Base-by-base conservation (phyloP, 1,139 yeast species). In the Saccharomyces pastorianus region DNA sequence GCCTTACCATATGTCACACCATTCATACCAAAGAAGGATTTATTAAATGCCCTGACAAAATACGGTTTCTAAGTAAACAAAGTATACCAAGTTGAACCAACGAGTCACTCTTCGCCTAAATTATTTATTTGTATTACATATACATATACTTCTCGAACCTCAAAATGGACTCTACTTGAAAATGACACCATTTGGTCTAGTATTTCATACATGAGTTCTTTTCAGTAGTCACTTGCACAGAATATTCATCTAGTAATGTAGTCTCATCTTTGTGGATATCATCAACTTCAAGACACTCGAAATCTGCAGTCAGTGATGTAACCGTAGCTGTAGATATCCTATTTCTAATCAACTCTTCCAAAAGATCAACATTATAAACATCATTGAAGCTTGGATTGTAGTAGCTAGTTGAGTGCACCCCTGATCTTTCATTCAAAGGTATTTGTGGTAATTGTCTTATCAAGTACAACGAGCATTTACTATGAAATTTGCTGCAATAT, bases 271-370 rank as follows among this genome's bases (percentile, higher is more conserved):
- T 14, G 42, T 14, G 11, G 23, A 7, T 14, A 14, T 34, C 42
- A 14, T 34, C 42, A 34, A 34, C 8, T 11, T 14, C 42, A 34
- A 34, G 42, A 34, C 20, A 8, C 23, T 5, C 5, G 23, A 34
- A 34, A 34, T 6, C 11, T 11, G 20, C 42, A 8, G 11, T 34
- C 8, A 34, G 3, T 3, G 42, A 34, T 14, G 8, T 34, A 2
- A 34, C 23, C 8, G 42, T 14, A 14, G 8, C 42, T 34, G 11
- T 34, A 7, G 42, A 71, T 5, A 82, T 77, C 48, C 75, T 74
- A 52, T 83, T 80, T 48, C 77, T 78, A 38, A 89, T 81, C 64
- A 83, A 88, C 65, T 89, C 96, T 58, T 87, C 90, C 20, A 34
- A 14, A 34, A 34, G 42, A 6, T 14, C 11, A 8, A 34, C 42